These are phyloP conservation scores for Phytophthora fragariae DNA, from an alignment of 352 stramenopile genomes.

Conservation along the genomic window DNA sequence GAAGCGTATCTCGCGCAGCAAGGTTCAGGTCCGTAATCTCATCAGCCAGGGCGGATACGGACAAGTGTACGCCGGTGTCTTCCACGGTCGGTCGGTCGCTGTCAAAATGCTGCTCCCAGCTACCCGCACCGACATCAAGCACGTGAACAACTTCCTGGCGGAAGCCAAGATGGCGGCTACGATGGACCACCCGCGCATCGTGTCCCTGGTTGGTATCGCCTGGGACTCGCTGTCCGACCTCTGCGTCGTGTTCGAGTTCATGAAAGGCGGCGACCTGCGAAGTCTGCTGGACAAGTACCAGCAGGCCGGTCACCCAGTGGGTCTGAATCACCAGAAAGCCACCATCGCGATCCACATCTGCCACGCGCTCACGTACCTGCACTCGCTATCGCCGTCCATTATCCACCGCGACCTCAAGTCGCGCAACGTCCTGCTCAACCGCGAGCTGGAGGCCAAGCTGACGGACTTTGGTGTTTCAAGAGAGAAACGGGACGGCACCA, in stretches of 20 bases:
- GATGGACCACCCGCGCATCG: constrained; percentile 41
- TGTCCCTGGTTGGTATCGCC: constrained; percentile 39
- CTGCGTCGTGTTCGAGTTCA: constrained; percentile 48
- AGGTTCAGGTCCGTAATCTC: constrained; percentile 30
- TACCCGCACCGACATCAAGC: constrained; percentile 27
- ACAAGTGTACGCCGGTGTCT: constrained; percentile 42
- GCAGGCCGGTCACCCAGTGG: not conserved
- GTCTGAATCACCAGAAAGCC: constrained; percentile 33
- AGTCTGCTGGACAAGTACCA: constrained; percentile 37
- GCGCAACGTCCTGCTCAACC: constrained; percentile 14
- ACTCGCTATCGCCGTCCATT: constrained; percentile 15
- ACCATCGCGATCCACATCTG: constrained; percentile 26
- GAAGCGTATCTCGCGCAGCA: constrained; percentile 40
- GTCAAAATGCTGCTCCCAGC: constrained; percentile 43
- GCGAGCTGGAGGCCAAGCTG: constrained; percentile 49
- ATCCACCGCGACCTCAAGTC: constrained; percentile 23
- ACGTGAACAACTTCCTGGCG: constrained; percentile 42
- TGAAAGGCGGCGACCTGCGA: constrained; percentile 52
- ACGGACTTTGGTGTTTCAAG: constrained; percentile 63
- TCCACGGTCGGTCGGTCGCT: constrained; percentile 36
- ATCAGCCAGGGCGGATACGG: constrained; percentile 37
- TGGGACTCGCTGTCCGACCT: constrained; percentile 49
- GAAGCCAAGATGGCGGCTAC: constrained; percentile 39
- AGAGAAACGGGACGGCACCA: constrained; percentile 17
- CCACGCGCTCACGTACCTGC: constrained; percentile 24